Base-by-base conservation (phyloP, 2,329 filamentous ascomycete species). In the Trichoderma sp. region DNA sequence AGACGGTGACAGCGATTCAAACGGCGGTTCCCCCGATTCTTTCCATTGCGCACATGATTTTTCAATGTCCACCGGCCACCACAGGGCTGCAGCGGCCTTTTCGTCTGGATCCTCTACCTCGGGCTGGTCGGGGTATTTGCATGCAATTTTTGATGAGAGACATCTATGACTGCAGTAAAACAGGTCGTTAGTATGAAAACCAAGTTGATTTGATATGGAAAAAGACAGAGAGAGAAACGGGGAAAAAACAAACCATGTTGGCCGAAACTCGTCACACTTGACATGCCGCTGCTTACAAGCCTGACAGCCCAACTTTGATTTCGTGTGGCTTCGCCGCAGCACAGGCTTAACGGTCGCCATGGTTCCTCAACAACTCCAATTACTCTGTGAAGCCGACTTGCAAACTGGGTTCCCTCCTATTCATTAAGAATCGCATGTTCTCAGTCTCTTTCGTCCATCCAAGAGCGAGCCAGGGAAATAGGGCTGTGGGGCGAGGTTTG, bases 41-140 rank as follows among this genome's bases (percentile, higher is more conserved):
- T 64, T 54, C 61, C 61, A 64, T 54, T 56, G 34, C 13, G 15
- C n/a, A 42, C 48, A 54, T 8, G 27, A 22, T 22, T 32, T 42
- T 34, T 64, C 61, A 64, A 64, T 64, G 50, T 64, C 61, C 13
- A 19, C 34, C 17, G 61, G 61, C 61, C 61, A 64, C 35, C 61
- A 54, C 3, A 64, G 35, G 1, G 61, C 39, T 25, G 61, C 22
- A 9, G 25, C n/a, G 4, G n/a, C 22, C 34, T 56, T 19, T 56
- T 56, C 61, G 25, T 42, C 25, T 34, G 54, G 50, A 6, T 64
- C 35, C 27, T 64, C 50, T 2, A 17, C 27, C n/a, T 53, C 32
- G 15, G 48, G 5, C 34, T 64, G 34, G 35, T 29, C 34, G 19
- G 61, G 50, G 19, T 64, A 64, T 29, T 45, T 56, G 53, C 61